phyloP scores from a whole-genome alignment of 768 basidiomycete genomes.

The Tephrocybe sp. region DNA sequence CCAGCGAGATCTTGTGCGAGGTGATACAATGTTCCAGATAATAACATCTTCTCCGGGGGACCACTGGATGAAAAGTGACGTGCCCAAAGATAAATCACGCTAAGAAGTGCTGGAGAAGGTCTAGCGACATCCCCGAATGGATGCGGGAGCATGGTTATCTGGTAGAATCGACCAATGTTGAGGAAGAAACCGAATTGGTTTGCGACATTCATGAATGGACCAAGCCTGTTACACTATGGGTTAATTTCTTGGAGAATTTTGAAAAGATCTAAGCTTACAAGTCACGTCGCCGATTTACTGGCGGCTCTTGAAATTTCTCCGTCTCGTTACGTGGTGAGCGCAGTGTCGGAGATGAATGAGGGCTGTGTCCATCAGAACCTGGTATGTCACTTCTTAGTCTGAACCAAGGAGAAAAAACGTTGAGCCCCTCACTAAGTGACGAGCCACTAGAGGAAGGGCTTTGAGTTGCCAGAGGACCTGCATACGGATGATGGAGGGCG shows the following conservation, averaged over 20 bases:
- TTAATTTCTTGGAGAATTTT: background rate
- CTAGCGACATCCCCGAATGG: slow-evolving; percentile 43
- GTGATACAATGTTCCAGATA: background rate
- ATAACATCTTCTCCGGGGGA: background rate
- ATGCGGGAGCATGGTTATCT: slow-evolving; percentile 42
- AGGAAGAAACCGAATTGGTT: slow-evolving; percentile 63
- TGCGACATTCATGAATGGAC: background rate
- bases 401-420: background rate
- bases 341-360: background rate
- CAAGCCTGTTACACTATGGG: slow-evolving; percentile 1
- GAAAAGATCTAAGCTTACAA: background rate
- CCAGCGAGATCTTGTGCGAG: slow-evolving; percentile 8
- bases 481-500: slow-evolving; percentile 10
- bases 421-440: background rate
- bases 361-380: background rate
- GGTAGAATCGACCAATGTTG: slow-evolving; percentile 42
- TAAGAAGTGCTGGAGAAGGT: slow-evolving; percentile 48
- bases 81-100: slow-evolving; percentile 49
- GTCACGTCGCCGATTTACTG: background rate
- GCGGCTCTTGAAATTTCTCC: background rate
- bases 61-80: slow-evolving; percentile 33
- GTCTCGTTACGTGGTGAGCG: background rate
- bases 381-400: background rate
- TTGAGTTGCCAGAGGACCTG: background rate
- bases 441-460: background rate